Evolutionary conservation across 169 alveolate genomes (phyloP).

Genomic region (Perkinsus olseni): DNA sequence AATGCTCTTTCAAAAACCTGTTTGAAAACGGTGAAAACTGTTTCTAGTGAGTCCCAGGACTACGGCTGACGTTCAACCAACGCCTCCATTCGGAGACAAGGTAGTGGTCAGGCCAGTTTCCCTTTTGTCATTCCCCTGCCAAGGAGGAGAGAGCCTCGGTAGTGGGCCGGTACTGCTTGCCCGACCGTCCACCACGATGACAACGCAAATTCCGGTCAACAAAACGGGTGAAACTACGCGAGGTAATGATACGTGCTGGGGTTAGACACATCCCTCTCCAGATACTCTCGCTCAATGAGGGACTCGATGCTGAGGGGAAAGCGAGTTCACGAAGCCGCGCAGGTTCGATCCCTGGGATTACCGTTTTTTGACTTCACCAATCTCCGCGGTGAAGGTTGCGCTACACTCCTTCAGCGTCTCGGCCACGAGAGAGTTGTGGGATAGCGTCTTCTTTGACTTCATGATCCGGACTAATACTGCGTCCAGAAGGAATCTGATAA

Average conservation of each 20-base stretch:
- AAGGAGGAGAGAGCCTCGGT: too few species aligned
- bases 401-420: slow-evolving; percentile 26
- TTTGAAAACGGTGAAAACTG: too few species aligned
- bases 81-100: too few species aligned
- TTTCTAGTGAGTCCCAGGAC: too few species aligned
- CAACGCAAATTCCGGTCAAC: not conserved
- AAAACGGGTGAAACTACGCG: slow-evolving; percentile 18
- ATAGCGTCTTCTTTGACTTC: slow-evolving; percentile 42
- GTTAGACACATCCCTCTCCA: slow-evolving; percentile 38
- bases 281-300: slow-evolving; percentile 48
- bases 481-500: slow-evolving; percentile 35
- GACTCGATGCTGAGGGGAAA: slow-evolving; percentile 35
- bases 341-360: not conserved
- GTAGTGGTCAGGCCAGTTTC: too few species aligned
- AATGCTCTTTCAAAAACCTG: too few species aligned
- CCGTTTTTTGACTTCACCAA: slow-evolving; percentile 24
- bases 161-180: too few species aligned
- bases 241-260: slow-evolving; percentile 27
- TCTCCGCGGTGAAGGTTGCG: not conserved
- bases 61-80: too few species aligned
- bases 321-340: not conserved
- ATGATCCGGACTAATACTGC: slow-evolving; percentile 62
- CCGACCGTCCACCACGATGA: not conserved
- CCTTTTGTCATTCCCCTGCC: too few species aligned
- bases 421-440: slow-evolving; percentile 32